Evolutionary conservation across 306 rosid species (phyloP).

Genomic region (Calophaca sinica): DNA sequence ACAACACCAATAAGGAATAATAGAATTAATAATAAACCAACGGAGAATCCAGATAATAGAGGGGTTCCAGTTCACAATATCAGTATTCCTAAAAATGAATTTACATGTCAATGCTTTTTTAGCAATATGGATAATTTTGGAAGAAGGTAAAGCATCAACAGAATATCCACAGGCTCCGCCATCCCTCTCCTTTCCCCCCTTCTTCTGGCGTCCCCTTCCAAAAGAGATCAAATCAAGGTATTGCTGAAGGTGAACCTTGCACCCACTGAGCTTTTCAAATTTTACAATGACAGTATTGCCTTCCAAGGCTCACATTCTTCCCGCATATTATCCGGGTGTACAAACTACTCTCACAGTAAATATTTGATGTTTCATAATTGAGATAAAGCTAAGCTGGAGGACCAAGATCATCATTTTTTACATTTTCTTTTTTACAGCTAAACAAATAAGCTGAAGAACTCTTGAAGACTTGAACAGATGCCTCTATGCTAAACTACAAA

Average conservation of each 20-base stretch:
- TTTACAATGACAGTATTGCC: slow-evolving; percentile 27
- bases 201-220: slow-evolving; percentile 8
- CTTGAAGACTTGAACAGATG: slow-evolving; percentile 21
- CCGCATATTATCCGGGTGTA: slow-evolving; percentile 28
- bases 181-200: slow-evolving; percentile 12
- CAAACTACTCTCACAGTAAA: slow-evolving; percentile 28
- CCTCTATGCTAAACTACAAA: slow-evolving; percentile 39
- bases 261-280: slow-evolving; percentile 22
- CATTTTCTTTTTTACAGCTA: not conserved
- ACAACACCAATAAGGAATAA: slow-evolving; percentile 3
- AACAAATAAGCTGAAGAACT: slow-evolving; percentile 29
- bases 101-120: slow-evolving; percentile 24
- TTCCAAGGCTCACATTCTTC: slow-evolving; percentile 27
- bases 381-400: slow-evolving; percentile 15
- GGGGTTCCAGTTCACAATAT: slow-evolving; percentile 7
- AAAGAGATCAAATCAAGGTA: slow-evolving; percentile 5
- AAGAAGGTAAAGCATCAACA: slow-evolving; percentile 9
- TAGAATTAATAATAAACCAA: slow-evolving; percentile 27
- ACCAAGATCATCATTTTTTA: not conserved
- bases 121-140: not conserved
- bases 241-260: slow-evolving; percentile 15
- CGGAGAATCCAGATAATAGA: slow-evolving; percentile 20
- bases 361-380: slow-evolving; percentile 38
- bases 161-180: slow-evolving; percentile 14
- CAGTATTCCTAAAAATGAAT: slow-evolving; percentile 35